Conservation (phyloP, 2,329 filamentous ascomycete species). For the Xylariaceae sp. region DNA sequence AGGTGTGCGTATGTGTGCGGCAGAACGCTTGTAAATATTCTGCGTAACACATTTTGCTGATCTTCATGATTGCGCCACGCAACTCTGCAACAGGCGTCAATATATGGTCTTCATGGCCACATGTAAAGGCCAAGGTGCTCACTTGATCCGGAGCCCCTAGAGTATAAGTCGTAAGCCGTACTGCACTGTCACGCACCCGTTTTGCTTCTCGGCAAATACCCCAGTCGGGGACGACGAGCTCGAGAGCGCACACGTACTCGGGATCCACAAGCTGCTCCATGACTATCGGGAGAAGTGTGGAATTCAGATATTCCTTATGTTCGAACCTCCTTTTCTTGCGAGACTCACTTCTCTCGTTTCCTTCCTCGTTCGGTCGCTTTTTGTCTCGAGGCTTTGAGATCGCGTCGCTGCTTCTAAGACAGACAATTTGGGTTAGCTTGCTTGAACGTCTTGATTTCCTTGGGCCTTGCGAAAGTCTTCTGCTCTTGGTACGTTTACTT, state of each 20-base stretch:
- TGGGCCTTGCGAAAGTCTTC: neutral
- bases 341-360: neutral
- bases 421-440: neutral
- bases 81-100: conserved; percentile 18
- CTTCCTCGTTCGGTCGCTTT: neutral
- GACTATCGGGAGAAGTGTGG: conserved; percentile 10
- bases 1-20: conserved; percentile 22
- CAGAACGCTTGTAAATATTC: conserved; percentile 16
- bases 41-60: conserved; percentile 9
- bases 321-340: neutral
- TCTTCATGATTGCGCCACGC: conserved; percentile 6
- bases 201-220: conserved; percentile 9
- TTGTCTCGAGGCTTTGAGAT: neutral
- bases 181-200: neutral
- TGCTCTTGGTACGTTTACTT: neutral
- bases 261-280: neutral
- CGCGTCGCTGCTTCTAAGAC: neutral
- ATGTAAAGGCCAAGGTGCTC: conserved; percentile 15
- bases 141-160: conserved; percentile 1
- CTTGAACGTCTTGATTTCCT: neutral
- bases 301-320: neutral
- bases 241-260: conserved; percentile 18
- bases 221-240: conserved; percentile 27
- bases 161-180: conserved; percentile 23
- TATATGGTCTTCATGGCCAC: conserved; percentile 20